A percentile compares a stretch with the other conserved stretches of the same genome.
Conservation (phyloP, 2,329 filamentous ascomycete species). For the Tympanopsis confertula region DNA sequence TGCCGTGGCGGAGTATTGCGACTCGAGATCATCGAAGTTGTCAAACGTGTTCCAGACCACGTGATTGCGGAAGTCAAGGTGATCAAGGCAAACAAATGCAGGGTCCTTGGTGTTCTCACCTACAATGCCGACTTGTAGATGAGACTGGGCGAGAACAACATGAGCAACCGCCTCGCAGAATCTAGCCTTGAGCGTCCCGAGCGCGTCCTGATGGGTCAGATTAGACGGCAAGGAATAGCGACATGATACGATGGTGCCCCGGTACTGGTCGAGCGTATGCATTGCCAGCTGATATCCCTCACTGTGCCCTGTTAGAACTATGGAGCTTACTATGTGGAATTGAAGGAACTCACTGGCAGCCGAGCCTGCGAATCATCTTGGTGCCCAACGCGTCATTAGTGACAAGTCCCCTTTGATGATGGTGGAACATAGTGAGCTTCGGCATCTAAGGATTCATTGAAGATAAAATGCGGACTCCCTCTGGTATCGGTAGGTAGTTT, state of each 20-base stretch:
- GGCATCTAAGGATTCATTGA: too few species aligned
- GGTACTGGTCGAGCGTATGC: constrained; percentile 9
- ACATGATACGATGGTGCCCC: constrained; percentile 8
- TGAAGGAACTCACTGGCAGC: too few species aligned
- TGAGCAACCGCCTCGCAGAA: constrained; percentile 7
- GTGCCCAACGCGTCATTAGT: too few species aligned
- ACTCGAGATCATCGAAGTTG: constrained; percentile 5
- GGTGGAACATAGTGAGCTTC: too few species aligned
- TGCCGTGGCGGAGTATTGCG: constrained; percentile 2
- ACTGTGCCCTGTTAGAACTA: too few species aligned
- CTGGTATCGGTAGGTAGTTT: too few species aligned
- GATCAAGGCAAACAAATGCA: constrained; percentile 7
- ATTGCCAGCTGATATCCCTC: constrained; percentile 11
- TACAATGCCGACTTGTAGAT: constrained; percentile 9
- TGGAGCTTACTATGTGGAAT: too few species aligned
- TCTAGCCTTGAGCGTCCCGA: constrained; percentile 1
- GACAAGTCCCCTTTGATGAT: too few species aligned
- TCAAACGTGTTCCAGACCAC: constrained; percentile 10
- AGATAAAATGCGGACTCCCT: too few species aligned
- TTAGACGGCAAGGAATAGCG: constrained; percentile 8
- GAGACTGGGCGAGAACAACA: constrained; percentile 7
- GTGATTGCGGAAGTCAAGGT: constrained; percentile 8
- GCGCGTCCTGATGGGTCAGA: constrained; percentile 4
- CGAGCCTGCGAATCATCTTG: too few species aligned
- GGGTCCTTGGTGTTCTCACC: constrained; percentile 7